phyloP scores from a whole-genome alignment of 768 basidiomycete genomes.

The Lentinula sp. region DNA sequence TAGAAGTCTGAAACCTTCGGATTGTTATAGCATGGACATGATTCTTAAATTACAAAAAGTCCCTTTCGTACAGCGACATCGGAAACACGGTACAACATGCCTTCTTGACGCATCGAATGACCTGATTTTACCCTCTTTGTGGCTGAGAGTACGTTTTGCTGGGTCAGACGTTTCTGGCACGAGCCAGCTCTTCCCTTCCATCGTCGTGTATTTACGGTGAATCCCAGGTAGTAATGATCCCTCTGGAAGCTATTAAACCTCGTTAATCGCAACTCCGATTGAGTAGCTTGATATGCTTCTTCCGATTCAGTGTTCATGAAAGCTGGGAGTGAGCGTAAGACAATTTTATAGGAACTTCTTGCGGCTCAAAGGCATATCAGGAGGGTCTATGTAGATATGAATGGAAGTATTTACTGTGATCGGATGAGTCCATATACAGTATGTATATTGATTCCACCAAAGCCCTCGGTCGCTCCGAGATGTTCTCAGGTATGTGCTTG shows the following conservation, averaged over 20 bases:
- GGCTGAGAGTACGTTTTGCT: conserved; percentile 1
- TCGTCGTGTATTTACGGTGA: not conserved
- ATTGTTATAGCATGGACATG: not conserved
- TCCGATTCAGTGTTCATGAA: not conserved
- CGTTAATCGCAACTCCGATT: not conserved
- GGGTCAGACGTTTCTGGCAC: not conserved
- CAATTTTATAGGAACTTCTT: not conserved
- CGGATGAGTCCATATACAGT: not conserved
- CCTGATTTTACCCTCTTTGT: not conserved
- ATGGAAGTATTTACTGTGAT: not conserved
- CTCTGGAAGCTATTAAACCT: not conserved
- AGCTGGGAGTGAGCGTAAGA: not conserved
- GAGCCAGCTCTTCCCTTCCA: not conserved
- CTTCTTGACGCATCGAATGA: not conserved
- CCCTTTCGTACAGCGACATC: not conserved
- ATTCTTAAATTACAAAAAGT: not conserved
- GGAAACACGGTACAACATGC: not conserved
- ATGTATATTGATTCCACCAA: not conserved
- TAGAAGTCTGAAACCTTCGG: not conserved
- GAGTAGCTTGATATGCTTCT: not conserved
- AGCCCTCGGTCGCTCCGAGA: not conserved
- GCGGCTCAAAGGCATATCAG: not conserved
- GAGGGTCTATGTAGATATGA: not conserved
- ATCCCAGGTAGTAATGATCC: not conserved
- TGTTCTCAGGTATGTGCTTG: not conserved